Evolutionary conservation across 2,329 filamentous ascomycete genomes (phyloP), one percentile per base, ranked within the genome.

Genomic region (Dactylellina drechsleri): DNA sequence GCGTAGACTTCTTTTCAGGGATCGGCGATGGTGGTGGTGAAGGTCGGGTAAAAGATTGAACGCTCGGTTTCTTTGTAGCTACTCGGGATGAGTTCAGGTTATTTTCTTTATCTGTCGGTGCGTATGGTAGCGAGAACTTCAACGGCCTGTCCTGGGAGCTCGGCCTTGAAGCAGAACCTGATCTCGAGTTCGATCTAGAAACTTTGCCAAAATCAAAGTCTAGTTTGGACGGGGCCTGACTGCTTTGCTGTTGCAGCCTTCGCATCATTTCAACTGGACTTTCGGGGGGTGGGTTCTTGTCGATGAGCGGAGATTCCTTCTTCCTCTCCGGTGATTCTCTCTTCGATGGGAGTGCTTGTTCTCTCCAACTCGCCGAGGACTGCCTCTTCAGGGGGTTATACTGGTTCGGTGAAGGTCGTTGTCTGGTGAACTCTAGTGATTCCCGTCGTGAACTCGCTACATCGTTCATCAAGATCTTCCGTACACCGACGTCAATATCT

Each of bases 371-470:
- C 2, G 71, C 71, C 12, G 71, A 75, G 43, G 71, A 75, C 36
- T 75, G 71, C 26, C 71, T 64, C 59, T 75, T 75, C 58, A 75
- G 64, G 5, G 71, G 71, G 43, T 75, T 75, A 50, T 75, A 75
- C 59, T 75, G 71, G 65, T 75, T 75, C 7, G 71, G 71, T 31
- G 71, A 75, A 1, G 58, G 64, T 15, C 59, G 50, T 18, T 75
- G 64, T 45, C 71, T 28, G 26, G 71, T 75, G 40, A 62, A 75
- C 43, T 75, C 71, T 31, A 75, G 31, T 18, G 71, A 75, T 49
- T 68, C 64, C 45, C 71, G 57, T 26, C 64, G 43, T 8, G 28
- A 15, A n/a, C 41, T 47, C 10, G 23, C 40, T 12, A n/a, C 52
- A 23, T 28, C 31, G 7, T 23, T 47, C 47, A 60, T 60, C 5